Conservation (phyloP, 139 green algal species). For the Ostreobium quekettii region DNA sequence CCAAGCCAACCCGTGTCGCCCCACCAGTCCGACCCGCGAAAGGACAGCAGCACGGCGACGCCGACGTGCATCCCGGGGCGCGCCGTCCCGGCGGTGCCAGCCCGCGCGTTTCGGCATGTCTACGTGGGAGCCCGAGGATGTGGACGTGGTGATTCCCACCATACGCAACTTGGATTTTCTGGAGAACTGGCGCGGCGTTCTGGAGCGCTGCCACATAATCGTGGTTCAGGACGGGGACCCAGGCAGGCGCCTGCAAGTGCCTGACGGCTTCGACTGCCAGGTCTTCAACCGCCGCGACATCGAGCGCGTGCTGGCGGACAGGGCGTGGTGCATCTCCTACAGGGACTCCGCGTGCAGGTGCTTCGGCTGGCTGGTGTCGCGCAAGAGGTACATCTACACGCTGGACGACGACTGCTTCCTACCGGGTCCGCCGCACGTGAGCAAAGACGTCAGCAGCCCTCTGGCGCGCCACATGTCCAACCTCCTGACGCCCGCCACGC, state of each 20-base stretch:
- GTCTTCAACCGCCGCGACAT: slow-evolving; percentile 91
- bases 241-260: slow-evolving; percentile 61
- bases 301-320: slow-evolving; percentile 87
- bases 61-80: too few species aligned
- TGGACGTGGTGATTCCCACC: slow-evolving; percentile 85
- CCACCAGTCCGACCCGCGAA: too few species aligned
- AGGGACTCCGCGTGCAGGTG: slow-evolving; percentile 90
- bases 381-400: slow-evolving; percentile 94
- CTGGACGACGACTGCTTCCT: slow-evolving; percentile 97
- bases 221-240: slow-evolving; percentile 82
- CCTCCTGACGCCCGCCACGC: slow-evolving; percentile 81
- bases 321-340: slow-evolving; percentile 92
- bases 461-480: slow-evolving; percentile 93
- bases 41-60: too few species aligned
- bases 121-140: slow-evolving; percentile 18
- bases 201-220: slow-evolving; percentile 86
- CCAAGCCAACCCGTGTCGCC: too few species aligned
- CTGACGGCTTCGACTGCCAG: slow-evolving; percentile 86
- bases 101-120: neutral
- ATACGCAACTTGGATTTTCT: slow-evolving; percentile 81
- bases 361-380: slow-evolving; percentile 90
- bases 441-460: slow-evolving; percentile 83
- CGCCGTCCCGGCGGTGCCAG: too few species aligned
- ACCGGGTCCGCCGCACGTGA: slow-evolving; percentile 39
- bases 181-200: slow-evolving; percentile 80